Percentiles rank a stretch among this genome's conserved stretches.
phyloP scores from a whole-genome alignment of 495 filamentous ascomycete species.

The Penicillium soppii region DNA sequence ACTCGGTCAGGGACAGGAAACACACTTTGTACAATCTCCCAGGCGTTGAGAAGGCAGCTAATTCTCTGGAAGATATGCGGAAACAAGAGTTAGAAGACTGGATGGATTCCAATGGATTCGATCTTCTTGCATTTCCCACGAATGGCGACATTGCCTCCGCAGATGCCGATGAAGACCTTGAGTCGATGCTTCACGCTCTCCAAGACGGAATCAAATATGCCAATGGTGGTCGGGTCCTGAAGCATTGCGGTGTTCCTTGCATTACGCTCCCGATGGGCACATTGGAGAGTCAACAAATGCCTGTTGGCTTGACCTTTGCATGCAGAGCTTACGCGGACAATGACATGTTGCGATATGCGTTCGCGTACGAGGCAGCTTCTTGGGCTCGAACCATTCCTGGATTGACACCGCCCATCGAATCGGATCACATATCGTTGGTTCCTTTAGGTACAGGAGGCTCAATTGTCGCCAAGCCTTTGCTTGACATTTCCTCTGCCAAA shows the following conservation, averaged over 20 bases:
- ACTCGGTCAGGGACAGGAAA: background rate
- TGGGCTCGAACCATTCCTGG: background rate
- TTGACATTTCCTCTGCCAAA: background rate
- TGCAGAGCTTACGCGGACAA: slow-evolving; percentile 11
- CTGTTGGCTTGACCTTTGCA: slow-evolving; percentile 16
- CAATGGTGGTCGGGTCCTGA: slow-evolving; percentile 11
- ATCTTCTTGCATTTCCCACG: slow-evolving; percentile 7
- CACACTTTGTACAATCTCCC: slow-evolving; percentile 1
- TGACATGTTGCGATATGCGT: slow-evolving; percentile 11
- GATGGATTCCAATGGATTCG: slow-evolving; percentile 7
- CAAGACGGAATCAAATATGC: slow-evolving; percentile 13
- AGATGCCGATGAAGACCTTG: slow-evolving; percentile 9
- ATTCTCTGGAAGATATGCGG: slow-evolving; percentile 8
- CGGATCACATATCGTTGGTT: background rate
- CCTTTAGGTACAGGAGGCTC: background rate
- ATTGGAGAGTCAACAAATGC: slow-evolving; percentile 7
- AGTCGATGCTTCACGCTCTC: slow-evolving; percentile 1
- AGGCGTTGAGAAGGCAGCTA: background rate
- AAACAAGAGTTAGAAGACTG: slow-evolving; percentile 12
- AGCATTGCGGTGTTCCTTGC: slow-evolving; percentile 14
- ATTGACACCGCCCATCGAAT: background rate
- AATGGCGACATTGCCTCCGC: slow-evolving; percentile 13
- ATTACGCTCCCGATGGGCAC: slow-evolving; percentile 14
- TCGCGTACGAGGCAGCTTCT: slow-evolving; percentile 32
- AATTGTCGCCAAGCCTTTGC: background rate